Base-by-base conservation (phyloP, 1,139 yeast species). In the Blastobotrys indianensis region DNA sequence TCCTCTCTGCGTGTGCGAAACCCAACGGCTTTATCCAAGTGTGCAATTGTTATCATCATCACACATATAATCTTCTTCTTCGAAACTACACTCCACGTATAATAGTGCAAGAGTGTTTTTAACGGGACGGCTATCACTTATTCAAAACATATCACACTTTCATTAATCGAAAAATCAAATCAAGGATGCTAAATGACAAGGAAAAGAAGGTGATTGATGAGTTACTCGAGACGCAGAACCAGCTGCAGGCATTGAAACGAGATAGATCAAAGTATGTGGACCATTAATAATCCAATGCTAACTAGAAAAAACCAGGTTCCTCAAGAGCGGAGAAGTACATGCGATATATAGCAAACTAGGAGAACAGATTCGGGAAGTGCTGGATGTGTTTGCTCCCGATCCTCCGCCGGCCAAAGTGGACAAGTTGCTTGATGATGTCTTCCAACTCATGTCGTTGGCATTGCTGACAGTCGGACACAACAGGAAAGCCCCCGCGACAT, bases 401-500 rank as follows among this genome's bases (percentile, higher is more conserved):
- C 64, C 66, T 5, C 47, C 42, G 13, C 43, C 49, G 13, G 36
- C 33, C 35, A 51, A 50, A 28, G 84, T 84, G 16, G 95, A 87
- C 61, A 71, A 77, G 15, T 72, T 85, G n/a, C 73, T 85, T 35
- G 95, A 87, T 62, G 97, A 92, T 58, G 84, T 84, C 23, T 85
- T 92, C 73, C 96, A 90, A 63, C 70, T 92, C 44, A 69, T 90
- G 42, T 83, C 95, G 11, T 70, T 92, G 46, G 85, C 94, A 53
- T 85, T 88, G 63, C 77, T 90, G 54, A 86, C 97, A 1, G 94
- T 94, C 51, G 98, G 98, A 2, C 73, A 87, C 56, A 84, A 84
- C 46, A 82, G 87, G 56, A 77, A 86, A 37, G 95, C 96, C 1
- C 96, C 97, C 1, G 95, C 97, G 2, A 86, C 95, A 1, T 92